phyloP scores from a whole-genome alignment of 768 basidiomycete species.

The Trametes elegans region DNA sequence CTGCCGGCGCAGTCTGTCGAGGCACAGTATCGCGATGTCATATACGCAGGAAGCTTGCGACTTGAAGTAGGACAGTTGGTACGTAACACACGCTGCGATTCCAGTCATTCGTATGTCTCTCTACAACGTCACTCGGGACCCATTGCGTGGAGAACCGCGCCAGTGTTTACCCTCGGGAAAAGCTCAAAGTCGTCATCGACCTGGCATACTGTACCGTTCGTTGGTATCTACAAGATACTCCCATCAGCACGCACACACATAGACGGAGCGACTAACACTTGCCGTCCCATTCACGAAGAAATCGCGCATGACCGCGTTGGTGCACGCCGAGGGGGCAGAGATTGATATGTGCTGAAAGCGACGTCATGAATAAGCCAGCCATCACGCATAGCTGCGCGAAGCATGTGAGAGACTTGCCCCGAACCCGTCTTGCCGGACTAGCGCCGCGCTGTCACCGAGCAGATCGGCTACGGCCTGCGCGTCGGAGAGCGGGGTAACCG shows the following conservation, averaged over 20 bases:
- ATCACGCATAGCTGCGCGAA: too few relatives aligned
- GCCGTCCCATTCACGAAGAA: conserved; percentile 10
- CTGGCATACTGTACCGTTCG: background rate
- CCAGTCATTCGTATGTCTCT: too few relatives aligned
- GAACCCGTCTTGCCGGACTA: conserved; percentile 16
- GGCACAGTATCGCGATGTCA: too few relatives aligned
- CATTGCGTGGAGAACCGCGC: too few relatives aligned
- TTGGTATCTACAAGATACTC: background rate
- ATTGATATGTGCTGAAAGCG: conserved; percentile 3
- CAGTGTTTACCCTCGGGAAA: conserved; percentile 3
- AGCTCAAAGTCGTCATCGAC: conserved; percentile 2
- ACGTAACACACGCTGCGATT: too few relatives aligned
- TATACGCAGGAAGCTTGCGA: too few relatives aligned
- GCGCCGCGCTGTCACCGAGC: conserved; percentile 12
- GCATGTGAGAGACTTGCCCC: background rate
- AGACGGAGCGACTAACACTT: background rate
- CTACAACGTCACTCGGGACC: too few relatives aligned
- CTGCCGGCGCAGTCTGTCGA: too few relatives aligned
- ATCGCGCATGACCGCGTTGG: background rate
- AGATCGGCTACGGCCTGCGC: conserved; percentile 11
- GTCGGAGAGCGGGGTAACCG: conserved; percentile 17
- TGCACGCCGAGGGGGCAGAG: conserved; percentile 6
- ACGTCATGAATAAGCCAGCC: too few relatives aligned
- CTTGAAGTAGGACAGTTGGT: too few relatives aligned
- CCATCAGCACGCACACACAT: background rate